A percentile compares a stretch with the other conserved stretches of the same genome.
Evolutionary conservation across 331 rosid genomes (phyloP).

Genomic region (Pyrus hybrid): DNA sequence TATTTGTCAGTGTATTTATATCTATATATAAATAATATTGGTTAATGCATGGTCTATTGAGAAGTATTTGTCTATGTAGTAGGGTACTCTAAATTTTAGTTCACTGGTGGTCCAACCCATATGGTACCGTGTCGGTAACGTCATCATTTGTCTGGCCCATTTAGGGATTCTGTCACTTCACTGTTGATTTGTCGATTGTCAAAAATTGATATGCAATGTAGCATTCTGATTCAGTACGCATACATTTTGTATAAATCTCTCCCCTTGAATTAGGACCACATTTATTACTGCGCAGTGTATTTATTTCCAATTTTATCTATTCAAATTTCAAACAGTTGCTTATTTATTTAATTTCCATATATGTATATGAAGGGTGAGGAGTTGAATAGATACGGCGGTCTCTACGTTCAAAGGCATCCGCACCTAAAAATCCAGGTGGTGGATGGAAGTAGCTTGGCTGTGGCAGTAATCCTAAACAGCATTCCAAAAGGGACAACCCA

Average conservation of each 20-base stretch:
- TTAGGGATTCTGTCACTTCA: neutral
- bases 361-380: slow-evolving; percentile 39
- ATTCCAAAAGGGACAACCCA: slow-evolving; percentile 53
- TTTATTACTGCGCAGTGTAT: neutral
- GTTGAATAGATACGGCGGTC: slow-evolving; percentile 51
- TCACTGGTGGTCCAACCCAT: too few relatives aligned
- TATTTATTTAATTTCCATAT: too few relatives aligned
- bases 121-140: too few relatives aligned
- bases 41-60: neutral
- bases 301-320: neutral
- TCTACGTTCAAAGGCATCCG: slow-evolving; percentile 39
- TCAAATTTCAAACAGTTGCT: neutral
- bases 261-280: neutral
- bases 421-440: slow-evolving; percentile 53
- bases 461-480: slow-evolving; percentile 47
- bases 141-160: neutral
- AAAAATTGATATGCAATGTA: fast-evolving
- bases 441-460: slow-evolving; percentile 74
- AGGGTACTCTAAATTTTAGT: too few relatives aligned
- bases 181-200: too few relatives aligned
- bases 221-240: neutral
- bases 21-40: too few relatives aligned
- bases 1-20: neutral
- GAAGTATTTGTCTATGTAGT: neutral
- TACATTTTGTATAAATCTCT: too few relatives aligned